These are phyloP conservation scores for Cercospora brassicicola DNA, from an alignment of 2,329 filamentous ascomycete species.

Conservation along the genomic window DNA sequence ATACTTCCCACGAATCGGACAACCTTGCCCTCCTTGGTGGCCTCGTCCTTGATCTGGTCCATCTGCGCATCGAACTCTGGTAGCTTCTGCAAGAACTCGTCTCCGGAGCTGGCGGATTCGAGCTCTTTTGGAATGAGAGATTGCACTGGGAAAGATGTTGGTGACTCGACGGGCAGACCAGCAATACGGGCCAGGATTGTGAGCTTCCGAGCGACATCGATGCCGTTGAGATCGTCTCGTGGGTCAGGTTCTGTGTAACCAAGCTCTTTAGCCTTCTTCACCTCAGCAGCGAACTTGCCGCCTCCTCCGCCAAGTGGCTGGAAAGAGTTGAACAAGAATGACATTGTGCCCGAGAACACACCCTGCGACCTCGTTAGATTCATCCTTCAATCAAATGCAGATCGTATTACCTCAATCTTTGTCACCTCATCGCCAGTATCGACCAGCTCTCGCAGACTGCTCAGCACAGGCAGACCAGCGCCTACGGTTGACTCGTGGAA, in stretches of 20 bases:
- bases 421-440: constrained; percentile 89
- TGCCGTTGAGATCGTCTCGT: constrained; percentile 79
- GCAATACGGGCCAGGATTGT: constrained; percentile 88
- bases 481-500: constrained; percentile 96
- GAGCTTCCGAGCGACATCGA: constrained; percentile 91
- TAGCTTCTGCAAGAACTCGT: constrained; percentile 81
- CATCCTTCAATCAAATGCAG: not conserved
- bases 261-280: constrained; percentile 85
- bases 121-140: constrained; percentile 87
- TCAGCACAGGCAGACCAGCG: constrained; percentile 88
- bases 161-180: constrained; percentile 76
- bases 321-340: constrained; percentile 97
- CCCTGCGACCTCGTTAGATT: constrained; percentile 47
- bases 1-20: constrained; percentile 93
- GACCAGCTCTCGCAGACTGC: constrained; percentile 89
- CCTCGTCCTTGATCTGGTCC: constrained; percentile 82
- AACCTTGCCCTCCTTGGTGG: constrained; percentile 84
- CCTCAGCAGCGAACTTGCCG: constrained; percentile 86
- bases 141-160: constrained; percentile 89
- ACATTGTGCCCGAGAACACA: constrained; percentile 96
- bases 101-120: constrained; percentile 71
- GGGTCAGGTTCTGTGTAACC: constrained; percentile 92
- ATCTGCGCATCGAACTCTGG: constrained; percentile 84
- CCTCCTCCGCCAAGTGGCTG: constrained; percentile 74
- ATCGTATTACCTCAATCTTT: constrained; percentile 68